Conservation (phyloP, 768 basidiomycete genomes). For the Infundibulicybe gibba region DNA sequence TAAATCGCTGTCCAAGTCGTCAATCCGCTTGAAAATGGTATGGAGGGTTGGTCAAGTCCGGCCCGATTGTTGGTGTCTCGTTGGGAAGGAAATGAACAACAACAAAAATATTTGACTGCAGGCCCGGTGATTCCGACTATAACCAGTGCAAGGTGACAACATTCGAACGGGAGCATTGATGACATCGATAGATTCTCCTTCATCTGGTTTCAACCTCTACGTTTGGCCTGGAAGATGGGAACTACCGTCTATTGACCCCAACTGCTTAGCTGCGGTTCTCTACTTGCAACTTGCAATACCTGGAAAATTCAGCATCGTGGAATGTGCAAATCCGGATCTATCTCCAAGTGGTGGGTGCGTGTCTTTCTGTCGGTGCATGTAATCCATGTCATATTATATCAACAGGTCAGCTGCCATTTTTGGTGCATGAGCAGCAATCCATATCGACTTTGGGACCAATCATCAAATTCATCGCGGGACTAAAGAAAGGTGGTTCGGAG, state of each 20-base stretch:
- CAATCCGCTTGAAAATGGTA: no score
- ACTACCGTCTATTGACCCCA: conserved; percentile 63
- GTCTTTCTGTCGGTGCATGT: conserved; percentile 5
- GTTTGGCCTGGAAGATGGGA: conserved; percentile 71
- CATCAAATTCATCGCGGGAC: conserved; percentile 57
- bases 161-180: background rate
- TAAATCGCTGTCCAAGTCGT: no score
- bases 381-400: background rate
- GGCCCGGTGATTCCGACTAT: no score
- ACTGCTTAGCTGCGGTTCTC: conserved; percentile 60
- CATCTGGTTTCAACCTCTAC: conserved; percentile 38
- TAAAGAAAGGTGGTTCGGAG: conserved; percentile 24
- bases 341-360: conserved; percentile 67
- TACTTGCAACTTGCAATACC: conserved; percentile 69
- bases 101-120: no score
- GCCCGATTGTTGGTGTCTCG: no score
- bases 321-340: conserved; percentile 64
- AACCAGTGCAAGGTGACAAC: no score
- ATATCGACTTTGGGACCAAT: conserved; percentile 58
- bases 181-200: conserved; percentile 2
- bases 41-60: no score
- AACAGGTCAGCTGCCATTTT: conserved; percentile 69
- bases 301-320: conserved; percentile 58
- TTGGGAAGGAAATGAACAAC: no score
- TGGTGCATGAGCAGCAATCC: conserved; percentile 52